Evolutionary conservation across 78 protist species (phyloP).

Genomic region (Dictyostelium capitatum): DNA sequence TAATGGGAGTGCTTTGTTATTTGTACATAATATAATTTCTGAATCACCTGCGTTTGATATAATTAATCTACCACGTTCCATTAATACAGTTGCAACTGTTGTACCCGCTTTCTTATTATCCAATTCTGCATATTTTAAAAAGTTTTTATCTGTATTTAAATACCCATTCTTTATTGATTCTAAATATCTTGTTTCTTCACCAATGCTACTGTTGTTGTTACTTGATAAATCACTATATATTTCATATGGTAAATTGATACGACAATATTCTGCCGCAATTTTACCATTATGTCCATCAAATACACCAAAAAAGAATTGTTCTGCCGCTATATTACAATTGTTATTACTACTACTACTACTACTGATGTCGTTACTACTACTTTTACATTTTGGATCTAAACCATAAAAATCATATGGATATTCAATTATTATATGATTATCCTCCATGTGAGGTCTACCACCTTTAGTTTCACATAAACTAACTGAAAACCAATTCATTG

Average conservation of each 20-base stretch:
- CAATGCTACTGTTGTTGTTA: background rate
- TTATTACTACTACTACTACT: background rate
- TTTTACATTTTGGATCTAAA: background rate
- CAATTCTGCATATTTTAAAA: constrained; percentile 48
- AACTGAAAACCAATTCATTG: background rate
- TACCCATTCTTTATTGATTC: constrained; percentile 17
- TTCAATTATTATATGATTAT: constrained; percentile 62
- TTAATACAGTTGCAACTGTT: constrained; percentile 60
- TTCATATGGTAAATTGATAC: constrained; percentile 34
- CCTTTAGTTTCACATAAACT: constrained; percentile 46
- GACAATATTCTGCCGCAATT: constrained; percentile 72
- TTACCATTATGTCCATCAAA: constrained; percentile 85
- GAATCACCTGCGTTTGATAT: constrained; percentile 74
- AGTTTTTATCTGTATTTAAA: constrained; percentile 17
- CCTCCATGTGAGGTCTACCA: constrained; percentile 75
- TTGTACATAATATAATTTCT: constrained; percentile 52
- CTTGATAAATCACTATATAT: background rate
- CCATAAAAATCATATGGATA: constrained; percentile 48
- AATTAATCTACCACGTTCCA: constrained; percentile 1
- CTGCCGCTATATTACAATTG: background rate
- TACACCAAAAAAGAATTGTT: constrained; percentile 72
- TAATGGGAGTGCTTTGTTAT: constrained; percentile 15
- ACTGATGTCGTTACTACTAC: background rate
- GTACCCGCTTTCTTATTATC: constrained; percentile 76
- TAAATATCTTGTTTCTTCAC: background rate